Base-by-base conservation (phyloP, 192 early-diverging fungal species). In the Linderina pennispora region DNA sequence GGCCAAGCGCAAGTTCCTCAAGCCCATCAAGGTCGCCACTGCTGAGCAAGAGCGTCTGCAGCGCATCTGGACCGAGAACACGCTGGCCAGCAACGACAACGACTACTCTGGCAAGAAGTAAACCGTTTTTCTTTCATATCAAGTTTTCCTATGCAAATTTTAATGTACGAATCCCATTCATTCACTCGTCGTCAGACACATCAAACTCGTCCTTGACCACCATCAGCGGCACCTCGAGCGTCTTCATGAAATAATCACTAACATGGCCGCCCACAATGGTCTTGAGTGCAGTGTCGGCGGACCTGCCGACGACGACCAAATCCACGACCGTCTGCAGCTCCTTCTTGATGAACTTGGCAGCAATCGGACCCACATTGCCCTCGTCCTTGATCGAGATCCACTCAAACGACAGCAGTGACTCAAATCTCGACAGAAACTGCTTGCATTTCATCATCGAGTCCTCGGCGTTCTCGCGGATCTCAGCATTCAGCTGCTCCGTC, bases 361-460 rank as follows among this genome's bases (percentile, higher is more conserved):
- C 43, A n/a, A 72, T 72, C 9, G 68, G 57, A 8, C 68, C 68
- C 2, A 52, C 34, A 24, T 19, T 72, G 15, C 68, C 68, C 15
- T 72, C 68, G 41, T 72, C 68, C 38, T 72, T 72, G 26, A 72
- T 58, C 15, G 68, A 72, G 28, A 72, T 64, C 68, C 68, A 72
- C 49, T 72, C 68, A 40, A 57, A 72, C 18, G 56, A 20, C 38
- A 74, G 48, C 24, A 74, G 58, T 5, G 63, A 66, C 43, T 65
- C 70, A 36, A 74, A 74, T 44, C 70, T 58, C 39, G 63, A 65
- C 23, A 74, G 36, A 26, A 74, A 74, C 55, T 66, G 58, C 48
- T 74, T 65, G 64, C 70, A 74, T 10, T 43, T 45, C 14, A 55
- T 18, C 64, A 74, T 66, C 3, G 44, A 40, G 43, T 57, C 52